Evolutionary conservation across 352 stramenopile genomes (phyloP), one percentile per base, ranked within the genome.

Genomic region (Salisapilia sapeloensis): DNA sequence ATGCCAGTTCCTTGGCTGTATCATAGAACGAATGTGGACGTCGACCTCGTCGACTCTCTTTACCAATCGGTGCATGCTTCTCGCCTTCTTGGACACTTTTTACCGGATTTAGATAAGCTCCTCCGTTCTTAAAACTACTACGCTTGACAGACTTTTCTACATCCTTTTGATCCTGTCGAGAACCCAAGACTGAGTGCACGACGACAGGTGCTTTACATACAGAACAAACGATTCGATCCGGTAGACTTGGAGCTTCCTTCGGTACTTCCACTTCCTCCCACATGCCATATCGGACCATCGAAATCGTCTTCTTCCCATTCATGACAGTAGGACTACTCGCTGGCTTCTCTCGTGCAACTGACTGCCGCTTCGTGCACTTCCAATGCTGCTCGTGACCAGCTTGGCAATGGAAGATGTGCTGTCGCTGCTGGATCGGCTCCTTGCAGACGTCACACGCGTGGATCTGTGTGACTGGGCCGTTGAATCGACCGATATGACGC

Each of bases 391-490:
- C 33, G 28, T 89, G 74, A 4, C 44, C 50, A 14, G 51, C 40
- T 4, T 51, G 39, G 36, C 74, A 89, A 37, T 84, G 85, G 27
- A 89, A 81, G 3, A 85, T 7, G 21, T 84, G 74, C 29, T 89
- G 70, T 2, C 65, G 60, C 27, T 81, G 50, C 14, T 80, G 59
- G 29, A 89, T 83, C 4, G 66, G 70, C 28, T 70, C 58, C n/a
- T 61, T 20, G 38, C 74, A 89, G 35, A 82, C 55, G 15, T 60
- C 47, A 32, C 74, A 89, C 17, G 40, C 46, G 34, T 71, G 50
- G 33, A 64, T 53, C 27, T 69, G 59, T 35, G 46, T 79, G 15
- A 79, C 44, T 13, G 61, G 65, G 2, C 66, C 65, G 2, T 50
- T 58, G 33, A 56, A 82, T 26, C 72, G 74, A 18, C 56, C 48